These are phyloP conservation scores for Harringtonia aguacate DNA, from an alignment of 2,329 filamentous ascomycete species.

Conservation along the genomic window DNA sequence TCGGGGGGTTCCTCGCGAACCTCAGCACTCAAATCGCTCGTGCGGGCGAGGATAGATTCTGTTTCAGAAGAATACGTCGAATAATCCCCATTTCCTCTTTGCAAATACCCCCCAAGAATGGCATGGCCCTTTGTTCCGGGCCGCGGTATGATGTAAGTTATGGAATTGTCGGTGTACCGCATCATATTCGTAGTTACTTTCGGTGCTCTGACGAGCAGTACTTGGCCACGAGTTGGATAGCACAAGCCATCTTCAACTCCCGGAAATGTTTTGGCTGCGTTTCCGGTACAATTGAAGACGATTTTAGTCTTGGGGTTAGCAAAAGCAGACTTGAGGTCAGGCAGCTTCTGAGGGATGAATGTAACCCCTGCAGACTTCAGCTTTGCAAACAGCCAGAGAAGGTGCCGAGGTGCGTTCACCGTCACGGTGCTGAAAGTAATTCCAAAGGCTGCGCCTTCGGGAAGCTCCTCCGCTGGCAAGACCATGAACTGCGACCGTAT, in stretches of 20 bases:
- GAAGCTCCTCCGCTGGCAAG: slow-evolving; percentile 13
- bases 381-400: slow-evolving; percentile 18
- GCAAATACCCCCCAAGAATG: slow-evolving; percentile 28
- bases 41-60: slow-evolving; percentile 25
- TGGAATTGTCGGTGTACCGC: slow-evolving; percentile 26
- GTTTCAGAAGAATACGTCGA: slow-evolving; percentile 26
- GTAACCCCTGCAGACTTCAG: slow-evolving; percentile 19
- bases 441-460: slow-evolving; percentile 21
- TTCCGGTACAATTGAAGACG: slow-evolving; percentile 10
- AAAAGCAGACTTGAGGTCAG: slow-evolving; percentile 17
- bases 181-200: slow-evolving; percentile 23
- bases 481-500: background rate
- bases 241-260: slow-evolving; percentile 27
- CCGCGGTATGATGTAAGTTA: slow-evolving; percentile 29
- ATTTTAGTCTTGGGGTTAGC: slow-evolving; percentile 16
- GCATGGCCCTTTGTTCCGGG: slow-evolving; percentile 24
- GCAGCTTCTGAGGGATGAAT: slow-evolving; percentile 19
- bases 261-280: slow-evolving; percentile 19
- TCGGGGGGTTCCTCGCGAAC: slow-evolving; percentile 16
- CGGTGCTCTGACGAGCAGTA: slow-evolving; percentile 24
- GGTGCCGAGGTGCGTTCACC: slow-evolving; percentile 26
- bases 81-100: slow-evolving; percentile 21
- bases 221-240: slow-evolving; percentile 29
- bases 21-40: slow-evolving; percentile 19
- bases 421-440: slow-evolving; percentile 25